A percentile compares a stretch with the other conserved stretches of the same genome.
These are phyloP conservation scores for Ophiostoma novo-ulmi DNA, from an alignment of 2,329 filamentous ascomycete species.

Conservation along the genomic window DNA sequence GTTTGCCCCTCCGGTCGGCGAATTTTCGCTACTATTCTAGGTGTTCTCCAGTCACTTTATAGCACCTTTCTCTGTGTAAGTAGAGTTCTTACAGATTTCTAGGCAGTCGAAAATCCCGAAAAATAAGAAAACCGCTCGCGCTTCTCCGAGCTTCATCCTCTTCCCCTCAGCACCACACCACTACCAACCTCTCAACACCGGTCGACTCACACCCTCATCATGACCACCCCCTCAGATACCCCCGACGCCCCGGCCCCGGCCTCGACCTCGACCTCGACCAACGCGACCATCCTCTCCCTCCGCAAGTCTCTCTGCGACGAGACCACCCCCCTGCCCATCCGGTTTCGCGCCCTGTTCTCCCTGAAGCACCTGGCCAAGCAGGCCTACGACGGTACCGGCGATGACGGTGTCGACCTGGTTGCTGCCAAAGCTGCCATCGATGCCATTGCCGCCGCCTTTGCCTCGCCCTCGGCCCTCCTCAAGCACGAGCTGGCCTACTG, in stretches of 20 bases:
- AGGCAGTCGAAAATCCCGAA: background rate
- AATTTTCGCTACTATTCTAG: slow-evolving; percentile 16
- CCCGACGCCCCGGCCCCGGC: slow-evolving; percentile 23
- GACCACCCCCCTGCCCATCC: slow-evolving; percentile 72
- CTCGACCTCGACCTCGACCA: slow-evolving; percentile 21
- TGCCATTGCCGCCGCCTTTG: slow-evolving; percentile 83
- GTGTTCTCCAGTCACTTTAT: slow-evolving; percentile 3
- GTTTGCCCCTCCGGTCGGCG: slow-evolving; percentile 20
- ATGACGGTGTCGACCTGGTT: slow-evolving; percentile 16
- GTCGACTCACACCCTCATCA: slow-evolving; percentile 21
- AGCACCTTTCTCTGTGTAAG: background rate
- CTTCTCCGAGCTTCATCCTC: background rate
- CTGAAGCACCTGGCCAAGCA: slow-evolving; percentile 86
- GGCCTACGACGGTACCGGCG: slow-evolving; percentile 39
- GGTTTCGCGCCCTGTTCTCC: slow-evolving; percentile 95
- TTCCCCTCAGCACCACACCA: background rate
- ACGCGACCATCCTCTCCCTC: slow-evolving; percentile 54
- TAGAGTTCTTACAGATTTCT: background rate
- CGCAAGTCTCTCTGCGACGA: slow-evolving; percentile 77
- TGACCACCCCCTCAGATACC: slow-evolving; percentile 30
- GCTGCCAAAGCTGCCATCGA: slow-evolving; percentile 56
- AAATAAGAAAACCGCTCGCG: background rate
- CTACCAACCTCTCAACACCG: background rate
- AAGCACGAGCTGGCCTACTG: slow-evolving; percentile 98
- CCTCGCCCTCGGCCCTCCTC: slow-evolving; percentile 78